phyloP scores from a whole-genome alignment of 2,329 filamentous ascomycete species.

The Colletotrichum filicis region DNA sequence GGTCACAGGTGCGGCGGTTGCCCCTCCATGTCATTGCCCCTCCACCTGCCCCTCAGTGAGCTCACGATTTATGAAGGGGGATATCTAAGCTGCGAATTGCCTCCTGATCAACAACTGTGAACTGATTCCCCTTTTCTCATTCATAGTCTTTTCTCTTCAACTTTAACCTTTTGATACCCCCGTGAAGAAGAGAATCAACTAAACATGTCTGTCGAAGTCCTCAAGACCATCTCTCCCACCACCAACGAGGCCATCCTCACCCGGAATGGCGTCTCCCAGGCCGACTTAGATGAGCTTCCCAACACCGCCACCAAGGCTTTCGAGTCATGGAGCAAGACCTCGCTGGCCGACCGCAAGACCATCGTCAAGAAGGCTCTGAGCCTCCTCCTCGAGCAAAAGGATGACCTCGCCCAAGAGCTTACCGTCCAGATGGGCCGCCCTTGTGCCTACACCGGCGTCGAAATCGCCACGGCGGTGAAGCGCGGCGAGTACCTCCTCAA shows the following conservation, averaged over 20 bases:
- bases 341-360: slow-evolving; percentile 78
- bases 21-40: slow-evolving; percentile 9
- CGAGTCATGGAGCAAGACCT: slow-evolving; percentile 78
- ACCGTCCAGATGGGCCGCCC: slow-evolving; percentile 96
- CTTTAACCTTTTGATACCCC: neutral
- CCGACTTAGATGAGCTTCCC: slow-evolving; percentile 79
- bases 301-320: slow-evolving; percentile 80
- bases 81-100: slow-evolving; percentile 28
- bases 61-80: slow-evolving; percentile 32
- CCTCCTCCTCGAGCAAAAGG: slow-evolving; percentile 75
- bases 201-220: slow-evolving; percentile 71
- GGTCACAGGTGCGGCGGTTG: slow-evolving; percentile 7
- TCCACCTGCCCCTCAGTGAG: slow-evolving; percentile 34
- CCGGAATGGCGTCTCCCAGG: slow-evolving; percentile 76
- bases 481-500: slow-evolving; percentile 88
- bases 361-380: slow-evolving; percentile 85
- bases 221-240: slow-evolving; percentile 87
- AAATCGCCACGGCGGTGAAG: slow-evolving; percentile 86
- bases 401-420: slow-evolving; percentile 85
- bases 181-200: slow-evolving; percentile 15
- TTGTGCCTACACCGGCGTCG: slow-evolving; percentile 85
- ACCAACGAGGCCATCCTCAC: slow-evolving; percentile 88
- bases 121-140: neutral
- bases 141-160: neutral
- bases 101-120: neutral